Conservation (phyloP, 768 basidiomycete genomes). For the Boletellus ananiceps region DNA sequence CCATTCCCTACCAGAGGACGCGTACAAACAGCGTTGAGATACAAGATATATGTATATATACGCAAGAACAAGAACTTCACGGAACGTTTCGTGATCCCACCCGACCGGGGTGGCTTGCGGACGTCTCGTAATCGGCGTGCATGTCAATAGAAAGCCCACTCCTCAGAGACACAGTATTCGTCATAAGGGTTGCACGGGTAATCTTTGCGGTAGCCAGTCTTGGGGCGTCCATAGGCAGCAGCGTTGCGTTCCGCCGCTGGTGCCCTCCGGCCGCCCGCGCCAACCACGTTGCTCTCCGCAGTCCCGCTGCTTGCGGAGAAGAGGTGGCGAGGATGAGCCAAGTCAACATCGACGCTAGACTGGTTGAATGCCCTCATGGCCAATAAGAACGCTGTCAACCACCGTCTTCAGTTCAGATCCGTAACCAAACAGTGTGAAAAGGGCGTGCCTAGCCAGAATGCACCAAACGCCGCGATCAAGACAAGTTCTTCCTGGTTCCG, state of each 20-base stretch:
- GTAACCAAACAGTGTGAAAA: neutral
- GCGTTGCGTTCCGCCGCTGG: constrained; percentile 27
- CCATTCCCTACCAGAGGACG: constrained; percentile 17
- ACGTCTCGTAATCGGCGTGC: constrained; percentile 1
- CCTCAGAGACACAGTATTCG: constrained; percentile 66
- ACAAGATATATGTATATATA: constrained; percentile 18
- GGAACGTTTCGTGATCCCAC: constrained; percentile 3
- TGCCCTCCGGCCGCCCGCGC: constrained; percentile 28
- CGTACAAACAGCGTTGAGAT: constrained; percentile 10
- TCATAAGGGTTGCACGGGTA: constrained; percentile 57
- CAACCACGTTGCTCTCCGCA: constrained; percentile 32
- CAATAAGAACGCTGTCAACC: constrained; percentile 37
- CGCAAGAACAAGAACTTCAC: constrained; percentile 9
- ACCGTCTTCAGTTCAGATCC: constrained; percentile 9
- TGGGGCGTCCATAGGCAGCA: constrained; percentile 27
- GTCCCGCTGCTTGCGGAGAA: constrained; percentile 33
- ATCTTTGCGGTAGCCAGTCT: constrained; percentile 35
- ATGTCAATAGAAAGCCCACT: constrained; percentile 50
- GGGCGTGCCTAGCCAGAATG: constrained; percentile 72
- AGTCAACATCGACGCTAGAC: constrained; percentile 24
- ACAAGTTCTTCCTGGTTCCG: constrained; percentile 71
- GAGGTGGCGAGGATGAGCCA: constrained; percentile 28
- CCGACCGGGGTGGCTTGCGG: neutral
- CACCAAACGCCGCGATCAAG: constrained; percentile 64
- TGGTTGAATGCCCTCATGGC: constrained; percentile 39